Base-by-base conservation (phyloP, 2,329 filamentous ascomycete genomes). In the Sporothrix inflata region DNA sequence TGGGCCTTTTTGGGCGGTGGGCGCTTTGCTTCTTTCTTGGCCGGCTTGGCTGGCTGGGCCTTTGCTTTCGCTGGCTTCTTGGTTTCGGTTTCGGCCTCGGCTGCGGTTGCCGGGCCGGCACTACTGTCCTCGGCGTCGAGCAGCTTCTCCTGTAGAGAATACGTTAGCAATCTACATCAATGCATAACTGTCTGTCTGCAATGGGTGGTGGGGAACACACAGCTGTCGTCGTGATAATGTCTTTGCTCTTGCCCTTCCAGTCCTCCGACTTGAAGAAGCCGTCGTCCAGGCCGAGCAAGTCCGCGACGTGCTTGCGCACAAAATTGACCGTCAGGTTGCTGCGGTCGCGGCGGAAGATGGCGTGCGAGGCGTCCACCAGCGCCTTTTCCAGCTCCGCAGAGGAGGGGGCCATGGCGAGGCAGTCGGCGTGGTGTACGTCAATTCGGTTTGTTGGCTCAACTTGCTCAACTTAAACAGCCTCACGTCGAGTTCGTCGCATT, bases 161-260 rank as follows among this genome's bases (percentile, higher is more conserved):
- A n/a, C 14, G 21, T 51, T 55, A 63, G 60, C 49, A 42, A 30
- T 49, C 19, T n/a, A 49, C 4, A 16, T n/a, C n/a, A n/a, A n/a
- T n/a, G n/a, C n/a, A n/a, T n/a, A n/a, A n/a, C n/a, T n/a, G n/a
- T n/a, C n/a, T n/a, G n/a, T n/a, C n/a, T n/a, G n/a, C n/a, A n/a
- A n/a, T n/a, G n/a, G n/a, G n/a, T n/a, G n/a, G n/a, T n/a, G n/a
- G n/a, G n/a, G n/a, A n/a, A n/a, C n/a, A 38, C 19, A 82, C 86
- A n/a, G 86, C 84, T 65, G 83, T 81, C 21, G 81, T 80, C 69
- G 85, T 85, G 74, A 91, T 89, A n/a, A 90, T 76, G 0, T 79
- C 77, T 76, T 90, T 90, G 78, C 88, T 90, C 75, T 82, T 85
- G 4, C 80, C 78, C 78, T 90, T 90, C 89, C 89, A 91, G 19